phyloP scores from a whole-genome alignment of 371 early-diverging fungal genomes.

The Haplosporangium sp. region DNA sequence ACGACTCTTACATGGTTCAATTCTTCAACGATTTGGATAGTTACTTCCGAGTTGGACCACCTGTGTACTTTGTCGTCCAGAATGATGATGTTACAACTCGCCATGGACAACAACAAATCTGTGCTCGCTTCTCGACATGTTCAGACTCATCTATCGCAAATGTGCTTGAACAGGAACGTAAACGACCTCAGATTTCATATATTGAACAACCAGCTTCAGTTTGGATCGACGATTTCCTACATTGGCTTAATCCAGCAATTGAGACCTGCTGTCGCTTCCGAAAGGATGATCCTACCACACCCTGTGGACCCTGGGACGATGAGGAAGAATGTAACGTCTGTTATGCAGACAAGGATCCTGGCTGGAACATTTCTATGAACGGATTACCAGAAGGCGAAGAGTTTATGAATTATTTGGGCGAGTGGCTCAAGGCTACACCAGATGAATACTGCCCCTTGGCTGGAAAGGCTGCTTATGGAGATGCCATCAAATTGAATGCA shows the following conservation, averaged over 20 bases:
- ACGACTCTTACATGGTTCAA: slow-evolving; percentile 76
- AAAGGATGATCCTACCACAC: slow-evolving; percentile 51
- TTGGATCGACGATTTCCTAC: slow-evolving; percentile 82
- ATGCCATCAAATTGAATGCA: slow-evolving; percentile 62
- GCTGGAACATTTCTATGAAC: slow-evolving; percentile 69
- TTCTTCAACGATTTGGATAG: slow-evolving; percentile 77
- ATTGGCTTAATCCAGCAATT: slow-evolving; percentile 74
- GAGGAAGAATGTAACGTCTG: slow-evolving; percentile 71
- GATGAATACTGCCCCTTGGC: slow-evolving; percentile 75
- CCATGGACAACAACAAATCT: slow-evolving; percentile 67
- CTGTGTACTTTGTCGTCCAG: slow-evolving; percentile 81
- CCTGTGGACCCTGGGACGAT: slow-evolving; percentile 68
- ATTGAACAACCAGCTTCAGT: slow-evolving; percentile 78
- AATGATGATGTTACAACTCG: slow-evolving; percentile 65
- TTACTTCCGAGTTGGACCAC: slow-evolving; percentile 80
- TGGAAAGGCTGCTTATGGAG: slow-evolving; percentile 80
- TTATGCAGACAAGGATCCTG: slow-evolving; percentile 55
- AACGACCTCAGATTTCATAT: slow-evolving; percentile 70
- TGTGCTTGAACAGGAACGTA: slow-evolving; percentile 76
- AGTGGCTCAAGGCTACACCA: slow-evolving; percentile 70
- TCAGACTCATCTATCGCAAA: slow-evolving; percentile 69
- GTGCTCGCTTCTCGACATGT: slow-evolving; percentile 75
- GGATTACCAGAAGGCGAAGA: slow-evolving; percentile 71
- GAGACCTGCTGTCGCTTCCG: slow-evolving; percentile 69
- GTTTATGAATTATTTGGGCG: slow-evolving; percentile 66